Base-by-base conservation (phyloP, 148 eudicot species). In the Tetragonia tetragonoides region DNA sequence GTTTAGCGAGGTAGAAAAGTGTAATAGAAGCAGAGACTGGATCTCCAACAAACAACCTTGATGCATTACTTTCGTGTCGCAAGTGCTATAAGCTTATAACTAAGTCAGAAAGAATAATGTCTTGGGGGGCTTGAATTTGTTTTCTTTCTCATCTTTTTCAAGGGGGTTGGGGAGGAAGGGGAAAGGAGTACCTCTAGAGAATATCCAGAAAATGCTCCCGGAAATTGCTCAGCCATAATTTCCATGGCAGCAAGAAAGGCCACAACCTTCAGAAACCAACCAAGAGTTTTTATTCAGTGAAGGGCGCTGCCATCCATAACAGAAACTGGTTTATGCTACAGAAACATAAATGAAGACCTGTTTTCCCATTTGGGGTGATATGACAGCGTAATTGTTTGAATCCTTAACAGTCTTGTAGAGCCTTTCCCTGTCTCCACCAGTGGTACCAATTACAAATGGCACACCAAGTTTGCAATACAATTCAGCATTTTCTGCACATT, bases 291-390 rank as follows among this genome's bases (percentile, higher is more conserved):
- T 28, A 65, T 75, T 65, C 37, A 76, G 76, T 38, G 28, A 76
- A 68, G 47, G 37, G 72, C 59, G 37, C 62, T 37, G 15, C 15
- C 60, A 71, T 40, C 37, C 11, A 59, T 18, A 18, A 38, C 10
- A 17, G 40, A 66, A 72, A 59, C 51, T 37, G 80, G 21, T 68
- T 53, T 66, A 42, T 34, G 53, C 51, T 42, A 21, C 41, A 76
- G 20, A 51, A 59, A 37, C 59, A 66, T 10, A 16, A 68, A 76
- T 64, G 9, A 14, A 66, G 61, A 94, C 98, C 95, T 94, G 97
- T 85, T 94, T 94, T 82, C 98, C 98, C 98, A 94, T 94, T 86
- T 94, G 98, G 39, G 98, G 97, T 54, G 97, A 92, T 83, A 94
- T 92, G 67, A 92, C 95, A 68, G 98, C 95, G 88, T 92, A 92